A percentile compares a stretch with the other conserved stretches of the same genome.
These are phyloP conservation scores for Penicillium sp. DNA, from an alignment of 2,329 filamentous ascomycete genomes.

Conservation along the genomic window DNA sequence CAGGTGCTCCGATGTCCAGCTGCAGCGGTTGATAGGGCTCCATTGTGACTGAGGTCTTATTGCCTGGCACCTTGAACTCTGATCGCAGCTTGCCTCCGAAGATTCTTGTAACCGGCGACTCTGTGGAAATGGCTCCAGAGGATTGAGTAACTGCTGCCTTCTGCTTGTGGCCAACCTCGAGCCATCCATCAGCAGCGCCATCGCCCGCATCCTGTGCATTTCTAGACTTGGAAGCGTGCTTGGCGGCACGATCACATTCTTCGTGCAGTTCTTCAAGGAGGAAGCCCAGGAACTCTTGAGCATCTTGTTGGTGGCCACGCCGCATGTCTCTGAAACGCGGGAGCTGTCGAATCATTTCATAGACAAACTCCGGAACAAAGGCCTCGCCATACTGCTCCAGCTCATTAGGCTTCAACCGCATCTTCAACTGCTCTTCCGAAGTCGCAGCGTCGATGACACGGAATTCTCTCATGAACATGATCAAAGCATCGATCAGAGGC, in stretches of 20 bases:
- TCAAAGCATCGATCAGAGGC: conserved; percentile 90
- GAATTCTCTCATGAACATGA: conserved; percentile 94
- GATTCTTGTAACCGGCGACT: conserved; percentile 86
- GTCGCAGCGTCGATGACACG: conserved; percentile 74
- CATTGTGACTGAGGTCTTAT: conserved; percentile 84
- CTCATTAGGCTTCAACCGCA: conserved; percentile 72
- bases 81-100: conserved; percentile 89
- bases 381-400: conserved; percentile 86
- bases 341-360: conserved; percentile 81
- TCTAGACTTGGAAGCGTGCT: conserved; percentile 46
- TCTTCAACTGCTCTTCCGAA: conserved; percentile 66
- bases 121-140: conserved; percentile 65
- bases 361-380: conserved; percentile 91
- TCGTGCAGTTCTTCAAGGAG: conserved; percentile 88
- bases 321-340: conserved; percentile 89
- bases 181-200: conserved; percentile 63
- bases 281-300: conserved; percentile 93
- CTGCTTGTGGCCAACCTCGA: conserved; percentile 90
- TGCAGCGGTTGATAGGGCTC: conserved; percentile 94
- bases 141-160: conserved; percentile 80
- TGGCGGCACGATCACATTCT: conserved; percentile 77
- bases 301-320: conserved; percentile 94
- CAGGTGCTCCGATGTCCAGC: conserved; percentile 81
- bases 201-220: conserved; percentile 43
- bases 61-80: conserved; percentile 77